These are phyloP conservation scores for Astrothelium macrocarpum DNA, from an alignment of 495 filamentous ascomycete species.

Conservation along the genomic window DNA sequence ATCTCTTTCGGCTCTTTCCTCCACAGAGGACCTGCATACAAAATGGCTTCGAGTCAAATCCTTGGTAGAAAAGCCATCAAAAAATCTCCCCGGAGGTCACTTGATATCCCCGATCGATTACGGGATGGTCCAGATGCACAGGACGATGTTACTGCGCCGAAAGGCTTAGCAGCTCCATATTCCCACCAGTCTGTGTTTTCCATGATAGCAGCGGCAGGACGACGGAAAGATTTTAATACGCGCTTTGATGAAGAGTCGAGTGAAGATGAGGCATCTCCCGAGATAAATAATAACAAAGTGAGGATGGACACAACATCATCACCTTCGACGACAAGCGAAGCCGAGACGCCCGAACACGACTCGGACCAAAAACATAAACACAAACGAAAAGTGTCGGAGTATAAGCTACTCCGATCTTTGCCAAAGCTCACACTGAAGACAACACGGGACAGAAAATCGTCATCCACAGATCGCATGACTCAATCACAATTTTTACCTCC, in stretches of 20 bases:
- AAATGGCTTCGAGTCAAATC: conserved; percentile 6
- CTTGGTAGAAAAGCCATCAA: not conserved
- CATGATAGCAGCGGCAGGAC: conserved; percentile 23
- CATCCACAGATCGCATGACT: conserved; percentile 23
- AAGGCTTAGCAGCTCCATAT: not conserved
- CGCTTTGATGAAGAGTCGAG: conserved; percentile 73
- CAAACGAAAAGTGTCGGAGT: conserved; percentile 52
- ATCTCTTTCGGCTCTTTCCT: not conserved
- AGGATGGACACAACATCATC: conserved; percentile 11
- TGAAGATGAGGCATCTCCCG: conserved; percentile 29
- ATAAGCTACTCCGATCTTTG: conserved; percentile 50
- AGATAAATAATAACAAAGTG: conserved; percentile 39
- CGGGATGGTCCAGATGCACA: conserved; percentile 3
- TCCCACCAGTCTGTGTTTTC: not conserved
- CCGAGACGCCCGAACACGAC: conserved; percentile 14
- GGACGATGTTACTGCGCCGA: conserved; percentile 1
- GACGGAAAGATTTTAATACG: conserved; percentile 65
- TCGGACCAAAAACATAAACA: conserved; percentile 24
- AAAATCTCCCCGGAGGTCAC: not conserved
- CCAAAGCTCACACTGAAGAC: conserved; percentile 41
- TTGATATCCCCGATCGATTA: conserved; percentile 2
- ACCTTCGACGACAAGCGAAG: conserved; percentile 7
- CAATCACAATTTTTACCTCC: conserved; percentile 32
- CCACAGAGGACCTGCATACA: not conserved
- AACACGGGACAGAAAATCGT: conserved; percentile 24